Evolutionary conservation across 2,329 filamentous ascomycete species (phyloP).

Genomic region (Ophiocordyceps camponoti-leonardi): DNA sequence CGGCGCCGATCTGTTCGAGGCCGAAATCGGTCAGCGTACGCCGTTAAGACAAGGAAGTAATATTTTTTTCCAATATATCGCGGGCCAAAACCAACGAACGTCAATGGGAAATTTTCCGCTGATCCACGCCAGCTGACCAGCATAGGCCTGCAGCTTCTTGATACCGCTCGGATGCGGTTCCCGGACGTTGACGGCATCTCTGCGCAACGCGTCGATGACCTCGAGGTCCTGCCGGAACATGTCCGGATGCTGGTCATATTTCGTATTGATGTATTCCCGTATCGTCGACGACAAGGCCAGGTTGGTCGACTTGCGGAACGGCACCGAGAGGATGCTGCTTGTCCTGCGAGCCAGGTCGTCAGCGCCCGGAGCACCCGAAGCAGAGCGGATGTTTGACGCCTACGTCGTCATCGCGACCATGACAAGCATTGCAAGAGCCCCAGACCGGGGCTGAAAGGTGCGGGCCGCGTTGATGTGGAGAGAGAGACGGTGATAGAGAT

Average conservation of each 20-base stretch:
- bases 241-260: conserved; percentile 97
- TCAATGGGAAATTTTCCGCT: conserved; percentile 93
- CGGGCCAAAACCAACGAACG: conserved; percentile 23
- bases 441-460: too few relatives aligned
- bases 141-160: conserved; percentile 77
- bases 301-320: conserved; percentile 72
- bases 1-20: conserved; percentile 64
- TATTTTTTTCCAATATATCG: too few relatives aligned
- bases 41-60: neutral
- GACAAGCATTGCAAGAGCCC: neutral
- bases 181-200: conserved; percentile 72
- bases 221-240: conserved; percentile 84
- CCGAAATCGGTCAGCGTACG: neutral
- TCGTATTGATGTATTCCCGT: conserved; percentile 87
- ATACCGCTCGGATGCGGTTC: conserved; percentile 80
- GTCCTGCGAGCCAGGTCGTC: conserved; percentile 6
- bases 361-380: neutral
- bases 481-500: too few relatives aligned
- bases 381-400: neutral
- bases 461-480: too few relatives aligned
- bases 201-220: conserved; percentile 66
- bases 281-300: conserved; percentile 69
- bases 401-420: neutral
- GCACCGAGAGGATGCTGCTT: conserved; percentile 55
- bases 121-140: conserved; percentile 84